phyloP scores from a whole-genome alignment of 306 rosid genomes.

The Lathyrus oleraceus region DNA sequence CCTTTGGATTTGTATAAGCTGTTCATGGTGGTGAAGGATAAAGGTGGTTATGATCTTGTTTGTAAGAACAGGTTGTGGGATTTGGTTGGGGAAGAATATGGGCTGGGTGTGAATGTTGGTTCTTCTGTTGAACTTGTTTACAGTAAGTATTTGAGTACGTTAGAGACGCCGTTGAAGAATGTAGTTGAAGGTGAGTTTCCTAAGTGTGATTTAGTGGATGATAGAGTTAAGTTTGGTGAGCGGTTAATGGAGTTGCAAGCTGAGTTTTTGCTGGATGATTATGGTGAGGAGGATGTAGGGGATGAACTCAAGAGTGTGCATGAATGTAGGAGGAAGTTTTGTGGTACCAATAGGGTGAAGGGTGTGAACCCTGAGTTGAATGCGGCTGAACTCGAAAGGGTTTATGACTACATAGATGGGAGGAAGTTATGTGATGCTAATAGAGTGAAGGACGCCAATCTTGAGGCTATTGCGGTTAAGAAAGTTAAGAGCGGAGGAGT shows the following conservation, averaged over 20 bases:
- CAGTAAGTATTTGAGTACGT: constrained; percentile 54
- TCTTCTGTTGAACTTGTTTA: constrained; percentile 55
- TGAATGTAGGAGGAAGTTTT: constrained; percentile 34
- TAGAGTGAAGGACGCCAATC: constrained; percentile 27
- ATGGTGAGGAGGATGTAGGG: constrained; percentile 36
- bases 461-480: constrained; percentile 29
- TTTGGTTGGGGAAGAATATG: constrained; percentile 47
- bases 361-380: constrained; percentile 3
- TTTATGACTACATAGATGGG: constrained; percentile 21
- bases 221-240: constrained; percentile 41
- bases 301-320: constrained; percentile 21
- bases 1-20: constrained; percentile 68
- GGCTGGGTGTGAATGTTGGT: constrained; percentile 37
- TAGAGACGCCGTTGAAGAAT: constrained; percentile 56
- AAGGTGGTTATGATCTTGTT: constrained; percentile 67
- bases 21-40: constrained; percentile 64
- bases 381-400: constrained; percentile 3
- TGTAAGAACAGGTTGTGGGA: constrained; percentile 41
- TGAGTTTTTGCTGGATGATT: constrained; percentile 25
- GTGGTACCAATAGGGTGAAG: constrained; percentile 37
- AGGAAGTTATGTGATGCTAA: constrained; percentile 29
- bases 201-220: constrained; percentile 48
- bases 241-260: constrained; percentile 52
- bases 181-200: constrained; percentile 46
- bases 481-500: constrained; percentile 23